These are phyloP conservation scores for Oryza brachyantha DNA, from an alignment of 176 grass and related monocot genomes.

Conservation along the genomic window DNA sequence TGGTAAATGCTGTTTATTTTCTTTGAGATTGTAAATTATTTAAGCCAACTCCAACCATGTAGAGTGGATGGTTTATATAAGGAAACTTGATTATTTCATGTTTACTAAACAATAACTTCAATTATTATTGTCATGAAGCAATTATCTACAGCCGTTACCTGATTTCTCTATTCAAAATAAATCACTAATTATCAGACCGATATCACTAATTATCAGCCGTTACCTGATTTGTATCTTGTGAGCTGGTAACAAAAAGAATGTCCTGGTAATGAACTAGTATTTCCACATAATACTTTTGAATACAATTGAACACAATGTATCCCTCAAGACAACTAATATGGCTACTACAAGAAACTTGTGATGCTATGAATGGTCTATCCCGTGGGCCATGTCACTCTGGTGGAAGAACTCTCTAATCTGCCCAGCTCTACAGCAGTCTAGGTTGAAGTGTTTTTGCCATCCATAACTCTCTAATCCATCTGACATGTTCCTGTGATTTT, in stretches of 20 bases:
- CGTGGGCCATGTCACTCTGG: not conserved
- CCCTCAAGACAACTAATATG: not conserved
- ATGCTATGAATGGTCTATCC: not conserved
- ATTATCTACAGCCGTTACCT: not conserved
- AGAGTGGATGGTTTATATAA: not conserved
- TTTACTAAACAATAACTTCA: not conserved
- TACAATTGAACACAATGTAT: not conserved
- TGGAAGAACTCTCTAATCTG: not conserved
- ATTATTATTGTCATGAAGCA: not conserved
- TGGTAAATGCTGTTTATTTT: not conserved
- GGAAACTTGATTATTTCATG: not conserved
- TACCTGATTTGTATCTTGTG: not conserved
- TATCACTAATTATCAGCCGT: not conserved
- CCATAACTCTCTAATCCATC: constrained; percentile 11
- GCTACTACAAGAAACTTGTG: not conserved
- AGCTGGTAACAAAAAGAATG: not conserved
- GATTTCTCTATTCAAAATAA: not conserved
- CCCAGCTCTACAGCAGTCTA: not conserved
- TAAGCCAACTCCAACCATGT: not conserved
- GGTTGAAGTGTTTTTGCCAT: not conserved
- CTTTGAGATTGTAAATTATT: not conserved
- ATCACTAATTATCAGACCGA: not conserved
- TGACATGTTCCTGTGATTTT: constrained; percentile 16
- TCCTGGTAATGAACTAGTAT: not conserved
- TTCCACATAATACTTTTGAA: not conserved